Percentiles rank a stretch among this genome's conserved stretches.
phyloP scores from a whole-genome alignment of 1,139 yeast species.

The Saccharomyces hybrid region DNA sequence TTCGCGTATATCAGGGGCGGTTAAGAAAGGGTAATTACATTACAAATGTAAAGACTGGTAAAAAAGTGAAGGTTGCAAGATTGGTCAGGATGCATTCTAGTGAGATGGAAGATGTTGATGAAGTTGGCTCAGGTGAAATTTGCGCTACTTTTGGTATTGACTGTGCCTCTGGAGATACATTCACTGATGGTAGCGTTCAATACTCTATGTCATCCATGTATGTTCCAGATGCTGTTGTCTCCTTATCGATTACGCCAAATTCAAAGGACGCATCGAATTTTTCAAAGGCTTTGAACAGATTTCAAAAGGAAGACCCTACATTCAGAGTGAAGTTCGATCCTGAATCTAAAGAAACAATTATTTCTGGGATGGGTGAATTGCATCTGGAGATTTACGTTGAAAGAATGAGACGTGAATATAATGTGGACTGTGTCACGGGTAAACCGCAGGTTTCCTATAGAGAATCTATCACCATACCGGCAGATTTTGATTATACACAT shows the following conservation, averaged over 20 bases:
- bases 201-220: constrained; percentile 96
- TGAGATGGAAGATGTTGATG: constrained; percentile 96
- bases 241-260: constrained; percentile 83
- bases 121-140: constrained; percentile 95
- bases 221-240: constrained; percentile 97
- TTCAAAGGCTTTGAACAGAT: constrained; percentile 93
- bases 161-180: constrained; percentile 99
- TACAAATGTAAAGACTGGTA: constrained; percentile 85
- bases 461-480: constrained; percentile 72
- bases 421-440: constrained; percentile 92
- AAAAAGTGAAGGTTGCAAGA: constrained; percentile 90
- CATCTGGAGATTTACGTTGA: constrained; percentile 96
- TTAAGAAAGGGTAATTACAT: constrained; percentile 85
- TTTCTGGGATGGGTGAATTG: constrained; percentile 98
- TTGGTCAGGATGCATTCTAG: constrained; percentile 98
- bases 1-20: constrained; percentile 95
- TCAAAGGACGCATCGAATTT: constrained; percentile 81
- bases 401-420: constrained; percentile 95
- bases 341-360: constrained; percentile 92
- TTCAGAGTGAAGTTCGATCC: constrained; percentile 85
- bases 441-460: constrained; percentile 98
- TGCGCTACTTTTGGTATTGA: constrained; percentile 99
- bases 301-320: constrained; percentile 98
- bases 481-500: constrained; percentile 89
- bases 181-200: constrained; percentile 70